A percentile compares a stretch with the other conserved stretches of the same genome.
Conservation (phyloP, 1,284 basidiomycete species). For the Microbotryomycetes sp. region DNA sequence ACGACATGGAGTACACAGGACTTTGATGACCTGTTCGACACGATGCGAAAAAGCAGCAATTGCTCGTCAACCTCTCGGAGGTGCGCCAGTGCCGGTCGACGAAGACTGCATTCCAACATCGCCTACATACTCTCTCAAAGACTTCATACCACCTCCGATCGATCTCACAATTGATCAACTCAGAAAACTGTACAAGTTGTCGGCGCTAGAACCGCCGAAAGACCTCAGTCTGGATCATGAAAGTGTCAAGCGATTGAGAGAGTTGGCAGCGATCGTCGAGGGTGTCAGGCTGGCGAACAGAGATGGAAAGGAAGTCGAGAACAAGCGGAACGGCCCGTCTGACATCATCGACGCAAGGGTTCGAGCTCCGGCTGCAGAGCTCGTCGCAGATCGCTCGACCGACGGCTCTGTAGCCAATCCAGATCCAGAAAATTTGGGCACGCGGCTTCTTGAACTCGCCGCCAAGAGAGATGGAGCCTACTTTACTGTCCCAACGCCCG, state of each 20-base stretch:
- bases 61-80: not conserved
- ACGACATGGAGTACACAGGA: no score
- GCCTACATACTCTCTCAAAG: constrained; percentile 14
- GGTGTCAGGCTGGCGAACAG: constrained; percentile 11
- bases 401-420: not conserved
- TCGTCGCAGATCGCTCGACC: not conserved
- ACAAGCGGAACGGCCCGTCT: no score
- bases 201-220: constrained; percentile 22
- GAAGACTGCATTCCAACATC: constrained; percentile 19
- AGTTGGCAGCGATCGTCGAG: constrained; percentile 23
- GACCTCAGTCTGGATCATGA: constrained; percentile 4
- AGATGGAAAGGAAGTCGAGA: not conserved
- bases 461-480: constrained; percentile 16
- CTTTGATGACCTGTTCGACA: no score
- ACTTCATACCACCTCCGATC: constrained; percentile 12
- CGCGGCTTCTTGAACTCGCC: constrained; percentile 14
- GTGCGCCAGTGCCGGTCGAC: constrained; percentile 17
- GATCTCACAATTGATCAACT: constrained; percentile 13
- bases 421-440: not conserved
- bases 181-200: constrained; percentile 20
- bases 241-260: not conserved
- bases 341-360: constrained; percentile 26
- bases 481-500: constrained; percentile 24
- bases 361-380: constrained; percentile 2
- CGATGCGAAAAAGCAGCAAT: no score